Evolutionary conservation across 2,329 filamentous ascomycete species (phyloP).

Genomic region (Ophiostoma angusticollis): DNA sequence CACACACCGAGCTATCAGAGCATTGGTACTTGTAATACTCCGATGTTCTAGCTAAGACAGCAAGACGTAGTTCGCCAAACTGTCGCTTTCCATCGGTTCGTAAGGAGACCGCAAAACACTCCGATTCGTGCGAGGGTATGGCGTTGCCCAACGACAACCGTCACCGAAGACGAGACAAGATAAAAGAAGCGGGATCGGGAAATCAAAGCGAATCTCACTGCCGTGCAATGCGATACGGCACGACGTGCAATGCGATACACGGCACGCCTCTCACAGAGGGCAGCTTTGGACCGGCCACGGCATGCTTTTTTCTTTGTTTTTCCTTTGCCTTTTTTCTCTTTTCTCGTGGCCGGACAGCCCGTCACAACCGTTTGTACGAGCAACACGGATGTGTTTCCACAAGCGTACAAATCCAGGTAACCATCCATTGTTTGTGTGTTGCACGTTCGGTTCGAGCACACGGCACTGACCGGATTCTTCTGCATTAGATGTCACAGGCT

Average conservation of each 20-base stretch:
- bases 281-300: no score
- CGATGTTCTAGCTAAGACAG: no score
- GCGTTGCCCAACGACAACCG: not conserved
- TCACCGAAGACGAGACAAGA: conserved; percentile 2
- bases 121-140: not conserved
- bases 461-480: not conserved
- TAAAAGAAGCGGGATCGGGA: not conserved
- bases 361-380: no score
- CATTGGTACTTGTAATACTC: no score
- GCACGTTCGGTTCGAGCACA: not conserved
- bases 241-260: no score
- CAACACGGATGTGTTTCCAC: conserved; percentile 5
- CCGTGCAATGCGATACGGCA: no score
- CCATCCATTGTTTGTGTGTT: not conserved
- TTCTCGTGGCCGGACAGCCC: no score
- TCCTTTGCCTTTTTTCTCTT: not conserved
- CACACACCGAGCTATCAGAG: no score
- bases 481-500: no score
- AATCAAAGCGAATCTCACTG: not conserved
- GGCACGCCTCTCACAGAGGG: no score
- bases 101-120: not conserved
- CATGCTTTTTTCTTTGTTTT: not conserved
- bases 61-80: no score
- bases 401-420: not conserved
- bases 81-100: no score